These are phyloP conservation scores for Termitomyces sp. DNA, from an alignment of 768 basidiomycete genomes.

Conservation along the genomic window DNA sequence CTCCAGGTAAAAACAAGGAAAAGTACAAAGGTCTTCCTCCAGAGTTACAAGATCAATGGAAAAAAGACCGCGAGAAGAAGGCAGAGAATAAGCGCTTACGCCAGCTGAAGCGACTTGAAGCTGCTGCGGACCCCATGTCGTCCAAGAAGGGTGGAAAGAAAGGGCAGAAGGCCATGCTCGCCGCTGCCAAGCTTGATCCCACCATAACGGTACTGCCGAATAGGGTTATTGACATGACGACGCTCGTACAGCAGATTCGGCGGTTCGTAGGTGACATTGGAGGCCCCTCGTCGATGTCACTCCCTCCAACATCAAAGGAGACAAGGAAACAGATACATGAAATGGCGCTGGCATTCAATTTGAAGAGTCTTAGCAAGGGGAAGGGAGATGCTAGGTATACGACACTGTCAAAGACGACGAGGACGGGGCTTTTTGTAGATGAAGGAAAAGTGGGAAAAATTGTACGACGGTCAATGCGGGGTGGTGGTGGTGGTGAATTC, in stretches of 20 bases:
- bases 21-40: constrained; percentile 46
- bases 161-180: constrained; percentile 60
- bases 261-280: constrained; percentile 59
- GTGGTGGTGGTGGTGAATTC: constrained; percentile 29
- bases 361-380: constrained; percentile 79
- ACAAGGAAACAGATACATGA: constrained; percentile 73
- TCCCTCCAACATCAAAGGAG: constrained; percentile 77
- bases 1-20: constrained; percentile 42
- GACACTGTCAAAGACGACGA: constrained; percentile 64
- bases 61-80: constrained; percentile 78
- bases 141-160: constrained; percentile 64
- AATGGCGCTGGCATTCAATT: constrained; percentile 68
- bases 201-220: constrained; percentile 38
- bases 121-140: constrained; percentile 58
- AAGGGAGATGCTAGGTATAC: constrained; percentile 68
- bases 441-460: constrained; percentile 53
- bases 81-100: constrained; percentile 68
- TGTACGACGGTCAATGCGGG: constrained; percentile 30
- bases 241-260: constrained; percentile 67
- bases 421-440: constrained; percentile 48
- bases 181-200: constrained; percentile 46
- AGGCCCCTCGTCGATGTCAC: constrained; percentile 46
- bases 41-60: constrained; percentile 68
- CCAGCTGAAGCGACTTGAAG: constrained; percentile 45
- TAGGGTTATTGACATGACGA: constrained; percentile 55